Evolutionary conservation across 805 yeast species (phyloP).

Genomic region (Candida insectalens): DNA sequence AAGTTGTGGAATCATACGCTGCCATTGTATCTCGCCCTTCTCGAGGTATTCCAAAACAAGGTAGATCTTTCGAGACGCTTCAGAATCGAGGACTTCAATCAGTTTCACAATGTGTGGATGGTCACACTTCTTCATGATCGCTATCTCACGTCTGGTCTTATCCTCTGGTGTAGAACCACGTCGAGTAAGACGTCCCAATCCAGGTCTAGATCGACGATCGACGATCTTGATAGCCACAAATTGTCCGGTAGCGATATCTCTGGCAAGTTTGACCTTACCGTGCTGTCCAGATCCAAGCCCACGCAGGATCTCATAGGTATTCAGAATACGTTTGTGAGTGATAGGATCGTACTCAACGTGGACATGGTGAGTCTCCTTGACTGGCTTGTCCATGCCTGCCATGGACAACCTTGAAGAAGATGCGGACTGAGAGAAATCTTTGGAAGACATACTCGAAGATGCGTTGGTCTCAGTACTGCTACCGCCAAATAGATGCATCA

Average conservation of each 20-base stretch:
- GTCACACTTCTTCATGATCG: constrained; percentile 83
- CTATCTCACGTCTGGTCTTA: constrained; percentile 76
- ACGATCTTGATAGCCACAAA: constrained; percentile 92
- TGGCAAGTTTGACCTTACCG: constrained; percentile 93
- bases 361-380: constrained; percentile 77
- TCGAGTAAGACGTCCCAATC: constrained; percentile 31
- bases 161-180: constrained; percentile 42
- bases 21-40: constrained; percentile 89
- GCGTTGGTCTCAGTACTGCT: background rate
- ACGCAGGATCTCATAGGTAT: constrained; percentile 78
- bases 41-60: constrained; percentile 84
- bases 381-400: constrained; percentile 19
- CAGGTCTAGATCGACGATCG: constrained; percentile 57
- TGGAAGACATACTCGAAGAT: background rate
- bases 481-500: background rate
- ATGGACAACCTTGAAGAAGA: background rate
- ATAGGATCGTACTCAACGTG: constrained; percentile 84
- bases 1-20: too few relatives aligned
- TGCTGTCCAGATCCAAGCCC: constrained; percentile 97
- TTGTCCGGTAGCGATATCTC: constrained; percentile 51
- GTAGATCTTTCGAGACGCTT: constrained; percentile 73
- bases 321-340: constrained; percentile 68
- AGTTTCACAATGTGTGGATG: constrained; percentile 91
- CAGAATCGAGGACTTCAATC: constrained; percentile 82
- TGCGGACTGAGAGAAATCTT: background rate